Evolutionary conservation across 352 stramenopile genomes (phyloP), one percentile per base, ranked within the genome.

Genomic region (Phytophthora ramorum): DNA sequence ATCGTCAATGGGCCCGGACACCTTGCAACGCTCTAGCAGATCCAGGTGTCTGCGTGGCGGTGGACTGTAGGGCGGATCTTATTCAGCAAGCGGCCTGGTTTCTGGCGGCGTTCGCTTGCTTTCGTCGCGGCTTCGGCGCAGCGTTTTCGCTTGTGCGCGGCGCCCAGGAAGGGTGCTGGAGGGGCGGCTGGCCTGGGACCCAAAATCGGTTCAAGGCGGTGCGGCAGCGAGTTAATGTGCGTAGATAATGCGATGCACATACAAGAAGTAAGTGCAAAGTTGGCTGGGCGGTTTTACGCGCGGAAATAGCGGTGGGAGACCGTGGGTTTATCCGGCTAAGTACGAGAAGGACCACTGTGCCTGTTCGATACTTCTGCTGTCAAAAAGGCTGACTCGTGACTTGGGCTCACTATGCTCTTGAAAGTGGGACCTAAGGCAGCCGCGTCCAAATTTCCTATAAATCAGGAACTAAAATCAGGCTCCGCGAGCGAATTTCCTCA

Each of bases 111-210:
- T 71, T 67, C 65, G 35, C 40, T 63, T 60, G 50, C 51, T 63
- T 76, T 79, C 70, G 61, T 63, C 49, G 73, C 66, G 67, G 61
- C 66, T 78, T 78, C 65, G 41, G 53, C 59, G 50, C 63, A 65
- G 58, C 51, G 49, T 58, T 75, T 80, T 78, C 49, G 66, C 67
- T 73, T 71, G 53, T 77, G 69, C 60, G 58, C 54, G 53, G 43
- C 63, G 59, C 49, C 46, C 16, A 43, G 60, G 66, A 75, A 76
- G 22, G 57, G 62, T 64, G 69, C 67, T 54, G 41, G 41, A 28
- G 38, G 24, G 17, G 51, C 50, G 64, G 57, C 45, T 54, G 34
- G 24, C 48, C 45, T 48, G 10, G 30, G 19, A 34, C 37, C 37
- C 16, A 4, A 44, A 44, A 20, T 20, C 0, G 16, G 38, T 62